Evolutionary conservation across 768 basidiomycete species (phyloP), one percentile per base, ranked within the genome.

Genomic region (Tephrocybe sp.): DNA sequence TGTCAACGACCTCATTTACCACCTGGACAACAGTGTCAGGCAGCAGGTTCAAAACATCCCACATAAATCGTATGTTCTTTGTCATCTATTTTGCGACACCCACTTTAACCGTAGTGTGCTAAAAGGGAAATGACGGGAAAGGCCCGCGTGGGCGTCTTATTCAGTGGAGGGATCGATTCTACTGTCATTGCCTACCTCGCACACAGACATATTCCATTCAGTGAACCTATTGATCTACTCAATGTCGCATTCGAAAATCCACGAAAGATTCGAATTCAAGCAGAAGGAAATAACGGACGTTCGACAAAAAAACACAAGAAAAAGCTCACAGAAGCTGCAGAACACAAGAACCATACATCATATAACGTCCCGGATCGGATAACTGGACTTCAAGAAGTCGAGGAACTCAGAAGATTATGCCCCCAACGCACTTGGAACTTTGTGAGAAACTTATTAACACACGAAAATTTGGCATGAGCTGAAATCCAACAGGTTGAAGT

Each of bases 171-270:
- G 0, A 92, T 99, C 38, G 97, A 99, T 65, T 98, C 87, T 10
- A 87, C 95, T 0, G 72, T 90, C 34, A 61, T 98, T 6, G 84
- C 95, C 0, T 86, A 81, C 61, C 73, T 99, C 4, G 89, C 93
- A 1, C 80, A 95, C 61, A 74, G 73, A 52, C 81, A 91, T 64
- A 64, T 93, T 28, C 84, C 90, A 9, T 44, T 70, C 15, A 74
- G 81, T 39, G 93, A 97, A 63, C 89, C 93, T 0, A 92, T 98
- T 45, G 95, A 98, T 62, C 72, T 98, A 1, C 73, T 98, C 7
- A 97, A 97, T 60, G 92, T 98, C 4, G 91, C 92, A 1, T 98
- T 98, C 58, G 93, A 98, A 64, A 97, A 97, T 62, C 93, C 93
- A n/a, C 81, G 92, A 5, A 88, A 89, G 61, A 69, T 88, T 12